Conservation (phyloP, 345 rosid species). For the Rhodamnia argentea region DNA sequence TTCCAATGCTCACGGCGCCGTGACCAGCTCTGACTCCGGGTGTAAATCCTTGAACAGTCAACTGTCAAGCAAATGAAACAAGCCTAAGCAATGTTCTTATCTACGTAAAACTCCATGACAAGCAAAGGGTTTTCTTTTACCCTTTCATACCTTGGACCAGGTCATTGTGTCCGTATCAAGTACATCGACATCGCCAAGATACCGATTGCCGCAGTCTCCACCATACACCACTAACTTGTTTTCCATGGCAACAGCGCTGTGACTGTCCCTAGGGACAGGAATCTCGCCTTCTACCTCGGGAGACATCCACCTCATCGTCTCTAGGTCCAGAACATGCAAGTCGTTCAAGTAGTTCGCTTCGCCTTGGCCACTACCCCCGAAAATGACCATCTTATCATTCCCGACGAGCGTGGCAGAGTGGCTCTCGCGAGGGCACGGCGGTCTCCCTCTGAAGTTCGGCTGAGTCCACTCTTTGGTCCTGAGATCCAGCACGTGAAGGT, state of each 20-base stretch:
- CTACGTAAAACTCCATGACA: neutral
- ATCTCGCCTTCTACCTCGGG: slow-evolving; percentile 41
- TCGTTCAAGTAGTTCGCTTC: slow-evolving; percentile 70
- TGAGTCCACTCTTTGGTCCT: slow-evolving; percentile 40
- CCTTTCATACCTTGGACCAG: slow-evolving; percentile 48
- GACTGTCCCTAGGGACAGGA: slow-evolving; percentile 74
- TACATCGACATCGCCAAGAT: slow-evolving; percentile 50
- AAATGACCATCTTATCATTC: slow-evolving; percentile 37
- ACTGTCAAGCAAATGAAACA: slow-evolving; percentile 16
- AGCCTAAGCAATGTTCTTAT: neutral
- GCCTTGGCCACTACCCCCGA: slow-evolving; percentile 82
- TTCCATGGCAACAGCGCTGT: slow-evolving; percentile 38
- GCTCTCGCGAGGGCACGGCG: slow-evolving; percentile 61
- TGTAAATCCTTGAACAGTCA: slow-evolving; percentile 35
- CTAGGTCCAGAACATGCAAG: slow-evolving; percentile 51
- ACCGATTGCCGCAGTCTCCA: slow-evolving; percentile 66
- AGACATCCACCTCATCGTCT: slow-evolving; percentile 53
- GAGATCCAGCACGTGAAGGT: slow-evolving; percentile 52
- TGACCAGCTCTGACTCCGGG: slow-evolving; percentile 76
- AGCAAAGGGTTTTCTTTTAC: neutral
- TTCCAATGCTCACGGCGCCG: slow-evolving; percentile 43
- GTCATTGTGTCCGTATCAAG: slow-evolving; percentile 37
- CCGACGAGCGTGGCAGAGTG: slow-evolving; percentile 59
- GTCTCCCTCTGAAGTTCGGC: slow-evolving; percentile 33
- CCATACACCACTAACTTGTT: slow-evolving; percentile 50